Evolutionary conservation across 805 yeast genomes (phyloP).

Genomic region (Saturnispora silvae): DNA sequence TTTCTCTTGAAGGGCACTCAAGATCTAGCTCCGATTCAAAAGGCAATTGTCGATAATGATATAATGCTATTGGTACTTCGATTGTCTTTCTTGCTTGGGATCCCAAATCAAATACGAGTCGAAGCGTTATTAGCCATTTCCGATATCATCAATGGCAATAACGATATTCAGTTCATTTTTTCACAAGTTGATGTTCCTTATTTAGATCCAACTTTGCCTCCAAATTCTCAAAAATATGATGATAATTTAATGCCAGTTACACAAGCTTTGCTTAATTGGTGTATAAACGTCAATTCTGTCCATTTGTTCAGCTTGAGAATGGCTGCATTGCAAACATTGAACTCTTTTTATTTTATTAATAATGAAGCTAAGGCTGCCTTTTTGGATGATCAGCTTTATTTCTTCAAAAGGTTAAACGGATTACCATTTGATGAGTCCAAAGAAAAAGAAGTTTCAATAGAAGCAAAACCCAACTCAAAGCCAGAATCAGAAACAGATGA

Average conservation of each 20-base stretch:
- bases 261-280: conserved; percentile 73
- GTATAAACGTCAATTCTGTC: conserved; percentile 65
- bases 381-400: conserved; percentile 51
- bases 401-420: conserved; percentile 27
- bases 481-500: neutral
- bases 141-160: conserved; percentile 60
- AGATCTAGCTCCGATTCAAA: conserved; percentile 50
- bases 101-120: conserved; percentile 58
- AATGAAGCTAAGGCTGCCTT: conserved; percentile 50
- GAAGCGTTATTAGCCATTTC: conserved; percentile 66
- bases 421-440: neutral
- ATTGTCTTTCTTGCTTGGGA: conserved; percentile 55
- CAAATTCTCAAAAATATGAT: conserved; percentile 23
- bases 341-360: conserved; percentile 59
- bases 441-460: neutral
- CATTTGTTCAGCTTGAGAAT: conserved; percentile 76
- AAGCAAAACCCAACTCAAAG: neutral
- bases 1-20: conserved; percentile 69
- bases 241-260: conserved; percentile 57
- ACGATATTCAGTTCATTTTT: conserved; percentile 57
- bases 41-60: conserved; percentile 46
- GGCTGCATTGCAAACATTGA: conserved; percentile 56
- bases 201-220: conserved; percentile 50
- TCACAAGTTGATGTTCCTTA: conserved; percentile 86
- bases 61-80: conserved; percentile 56